A percentile compares a stretch with the other conserved stretches of the same genome.
phyloP scores from a whole-genome alignment of 805 yeast species.

The Saccharomycopsis amapae region DNA sequence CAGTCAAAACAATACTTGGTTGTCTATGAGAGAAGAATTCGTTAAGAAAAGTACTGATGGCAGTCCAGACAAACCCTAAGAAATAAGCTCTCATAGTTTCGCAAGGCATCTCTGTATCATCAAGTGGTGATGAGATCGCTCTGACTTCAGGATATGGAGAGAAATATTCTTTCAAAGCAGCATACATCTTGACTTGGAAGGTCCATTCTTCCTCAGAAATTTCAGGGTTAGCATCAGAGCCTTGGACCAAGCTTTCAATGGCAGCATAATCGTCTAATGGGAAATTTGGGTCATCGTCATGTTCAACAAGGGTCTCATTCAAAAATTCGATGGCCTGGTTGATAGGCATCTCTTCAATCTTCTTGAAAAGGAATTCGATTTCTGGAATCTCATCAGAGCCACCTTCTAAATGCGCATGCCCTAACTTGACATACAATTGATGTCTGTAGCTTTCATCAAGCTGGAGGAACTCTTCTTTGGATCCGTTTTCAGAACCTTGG shows the following conservation, averaged over 20 bases:
- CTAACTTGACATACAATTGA: conserved; percentile 24
- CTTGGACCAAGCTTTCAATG: conserved; percentile 27
- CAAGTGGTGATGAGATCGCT: conserved; percentile 48
- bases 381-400: conserved; percentile 15
- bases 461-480: conserved; percentile 4
- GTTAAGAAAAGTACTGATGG: conserved; percentile 47
- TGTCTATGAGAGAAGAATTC: conserved; percentile 51
- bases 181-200: conserved; percentile 27
- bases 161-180: conserved; percentile 34
- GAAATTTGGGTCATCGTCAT: conserved; percentile 42
- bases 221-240: conserved; percentile 24
- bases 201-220: conserved; percentile 24
- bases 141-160: conserved; percentile 65
- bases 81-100: conserved; percentile 41
- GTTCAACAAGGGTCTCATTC: conserved; percentile 34
- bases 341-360: conserved; percentile 30
- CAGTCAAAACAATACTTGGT: conserved; percentile 38
- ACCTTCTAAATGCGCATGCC: conserved; percentile 13
- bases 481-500: background rate
- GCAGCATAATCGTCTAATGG: conserved; percentile 32
- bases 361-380: conserved; percentile 29
- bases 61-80: conserved; percentile 38
- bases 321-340: conserved; percentile 38
- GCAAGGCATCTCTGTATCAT: conserved; percentile 41
- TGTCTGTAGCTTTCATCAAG: conserved; percentile 25